These are phyloP conservation scores for Exophiala xenobiotica DNA, from an alignment of 2,329 filamentous ascomycete genomes.

Conservation along the genomic window DNA sequence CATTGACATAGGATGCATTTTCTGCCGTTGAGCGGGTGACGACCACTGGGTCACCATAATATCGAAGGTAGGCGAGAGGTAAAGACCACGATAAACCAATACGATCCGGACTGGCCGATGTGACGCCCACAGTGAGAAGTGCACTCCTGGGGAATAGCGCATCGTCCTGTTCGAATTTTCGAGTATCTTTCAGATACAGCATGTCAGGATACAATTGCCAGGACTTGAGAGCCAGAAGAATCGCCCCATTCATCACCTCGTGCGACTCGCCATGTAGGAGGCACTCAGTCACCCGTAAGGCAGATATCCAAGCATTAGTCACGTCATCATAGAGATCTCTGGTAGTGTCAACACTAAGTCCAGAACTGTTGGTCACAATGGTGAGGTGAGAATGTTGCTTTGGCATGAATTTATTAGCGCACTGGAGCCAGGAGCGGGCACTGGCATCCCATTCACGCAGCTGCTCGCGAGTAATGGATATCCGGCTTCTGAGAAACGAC, in stretches of 20 bases:
- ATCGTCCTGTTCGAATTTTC: conserved; percentile 27
- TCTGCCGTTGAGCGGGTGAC: neutral
- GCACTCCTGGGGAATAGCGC: conserved; percentile 10
- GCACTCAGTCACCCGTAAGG: conserved; percentile 33
- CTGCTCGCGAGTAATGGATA: conserved; percentile 30
- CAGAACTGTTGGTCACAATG: conserved; percentile 11
- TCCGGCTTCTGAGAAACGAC: neutral
- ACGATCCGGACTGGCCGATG: neutral
- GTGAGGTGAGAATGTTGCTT: conserved; percentile 33
- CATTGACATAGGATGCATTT: conserved; percentile 11
- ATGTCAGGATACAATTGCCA: conserved; percentile 42
- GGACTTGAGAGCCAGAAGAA: conserved; percentile 35
- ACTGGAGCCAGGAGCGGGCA: conserved; percentile 39
- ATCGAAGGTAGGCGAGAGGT: conserved; percentile 30
- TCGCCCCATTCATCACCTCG: conserved; percentile 27
- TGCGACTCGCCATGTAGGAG: conserved; percentile 35
- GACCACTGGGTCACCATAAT: conserved; percentile 31
- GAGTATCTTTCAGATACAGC: conserved; percentile 57
- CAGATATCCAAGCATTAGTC: conserved; percentile 33
- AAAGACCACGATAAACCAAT: conserved; percentile 33
- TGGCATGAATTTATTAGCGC: conserved; percentile 29
- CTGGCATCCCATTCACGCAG: conserved; percentile 42
- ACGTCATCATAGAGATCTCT: conserved; percentile 33
- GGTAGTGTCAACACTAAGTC: neutral
- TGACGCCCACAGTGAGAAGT: conserved; percentile 28